Base-by-base conservation (phyloP, 352 stramenopile genomes). In the Globisporangium spinosum region DNA sequence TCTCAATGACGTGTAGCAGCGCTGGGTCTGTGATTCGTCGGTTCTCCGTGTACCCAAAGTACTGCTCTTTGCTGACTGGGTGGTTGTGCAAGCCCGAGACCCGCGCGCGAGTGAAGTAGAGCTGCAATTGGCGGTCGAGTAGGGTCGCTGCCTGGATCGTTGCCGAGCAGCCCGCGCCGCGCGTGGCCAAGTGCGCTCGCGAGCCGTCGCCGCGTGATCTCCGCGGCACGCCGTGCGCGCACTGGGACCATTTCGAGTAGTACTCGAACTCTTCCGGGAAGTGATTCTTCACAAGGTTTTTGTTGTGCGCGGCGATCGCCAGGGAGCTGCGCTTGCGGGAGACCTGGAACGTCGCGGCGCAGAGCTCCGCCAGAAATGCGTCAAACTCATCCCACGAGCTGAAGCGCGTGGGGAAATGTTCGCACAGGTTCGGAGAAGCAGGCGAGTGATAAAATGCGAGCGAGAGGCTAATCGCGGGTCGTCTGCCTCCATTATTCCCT, bases 301-400 rank as follows among this genome's bases (percentile, higher is more conserved):
- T 34, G 47, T 67, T 59, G 61, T 56, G 61, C 13, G 43, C 22
- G 5, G 32, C 49, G 1, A 35, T 22, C 2, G 61, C 43, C 29
- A 67, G 32, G n/a, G 32, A 60, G 32, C 47, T 60, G 49, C 61
- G 61, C 49, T 90, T 77, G 27, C 80, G 82, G 62, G 88, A 90
- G 9, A 91, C 62, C 65, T 91, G 83, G 54, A 76, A 85, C 13
- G 83, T 91, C 10, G 77, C 69, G 8, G 68, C 65, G 4, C 79
- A 88, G 51, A 89, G 89, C 38, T 61, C 69, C 23, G 79, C 64
- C 22, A 91, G 20, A 59, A 81, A 83, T 12, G 74, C 70, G 51
- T 85, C 73, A 58, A 91, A 89, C 2, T 67, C 70, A 22, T 74
- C 70, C 83, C 83, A 91, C 34, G 55, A 60, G 27, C 5, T 15